Evolutionary conservation across 345 rosid species (phyloP), one percentile per base, ranked within the genome.

Genomic region (Dovyalis caffra): DNA sequence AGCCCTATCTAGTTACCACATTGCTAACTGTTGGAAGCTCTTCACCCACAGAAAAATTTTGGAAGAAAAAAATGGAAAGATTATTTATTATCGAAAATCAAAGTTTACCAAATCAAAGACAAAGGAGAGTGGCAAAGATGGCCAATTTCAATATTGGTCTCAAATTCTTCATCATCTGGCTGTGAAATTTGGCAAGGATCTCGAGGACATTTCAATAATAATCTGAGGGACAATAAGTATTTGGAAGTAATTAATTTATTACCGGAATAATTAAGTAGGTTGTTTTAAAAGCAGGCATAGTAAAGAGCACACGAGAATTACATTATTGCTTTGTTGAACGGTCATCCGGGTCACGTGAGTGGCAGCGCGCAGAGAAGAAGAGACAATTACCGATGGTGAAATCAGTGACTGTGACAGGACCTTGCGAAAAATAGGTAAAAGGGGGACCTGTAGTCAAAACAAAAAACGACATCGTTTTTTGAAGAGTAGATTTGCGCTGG

Each of bases 391-490:
- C 1, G 31, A 8, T 15, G 29, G 47, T 32, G 33, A 73, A 49
- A 34, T 33, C 49, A 4, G 61, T 32, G 64, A 74, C 64, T 1
- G 68, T 10, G 70, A 67, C 60, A 47, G 29, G 71, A 66, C 65
- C 34, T 43, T 40, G 38, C 23, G 28, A 23, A 6, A 43, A 5
- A 61, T 38, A 64, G 23, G 33, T 3, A 51, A 7, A 0, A 1
- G 56, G 65, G 56, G 26, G 60, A 64, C 8, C 0, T 60, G 64
- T 6, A 5, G 58, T 66, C 72, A 61, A 43, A 5, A 1, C 61
- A 5, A 3, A 9, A 63, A 62, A 18, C 79, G 68, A 76, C 64
- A 64, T 64, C 70, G 71, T 69, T 37, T 62, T 62, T 32, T 0
- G 0, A 7, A 8, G n/a, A 0, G 0, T 1, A 7, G 23, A 33